Base-by-base conservation (phyloP, 2,329 filamentous ascomycete genomes). In the Dactylellina parvicollis region DNA sequence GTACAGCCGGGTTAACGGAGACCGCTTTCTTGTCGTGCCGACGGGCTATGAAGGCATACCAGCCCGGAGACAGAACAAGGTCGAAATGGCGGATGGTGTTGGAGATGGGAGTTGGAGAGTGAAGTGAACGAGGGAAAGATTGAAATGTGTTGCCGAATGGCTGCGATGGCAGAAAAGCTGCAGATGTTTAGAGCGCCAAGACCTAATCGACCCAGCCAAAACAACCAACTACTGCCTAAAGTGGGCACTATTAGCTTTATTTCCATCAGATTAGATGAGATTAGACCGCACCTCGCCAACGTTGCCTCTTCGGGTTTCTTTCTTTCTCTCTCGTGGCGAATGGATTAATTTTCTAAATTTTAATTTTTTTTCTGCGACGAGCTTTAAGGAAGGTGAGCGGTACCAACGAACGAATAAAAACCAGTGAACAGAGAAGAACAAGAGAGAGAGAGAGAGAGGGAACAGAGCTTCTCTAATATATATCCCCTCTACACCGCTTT, bases 1-100 rank as follows among this genome's bases (percentile, higher is more conserved):
- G 66, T 72, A 18, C 66, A 64, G 66, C 66, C 66, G 57, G 57
- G 16, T 46, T 64, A 72, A 59, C 66, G 50, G 66, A 40, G 66
- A 72, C 66, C 66, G 64, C 66, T 64, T 46, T 30, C 12, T 64
- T 32, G 34, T 47, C 8, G 56, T 49, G 20, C 36, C 42, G 30
- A 49, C 24, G 36, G n/a, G 38, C 18, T 24, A 16, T 55, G n/a
- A n/a, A 22, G 44, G 24, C 14, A 8, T 22, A 9, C 34, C 36
- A 42, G n/a, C 34, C 42, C n/a, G 10, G 40, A 10, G n/a, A 14
- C 4, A 36, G 0, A 22, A 42, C 16, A 38, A 38, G 18, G 36
- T 14, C 22, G 24, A 26, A 14, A 34, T 10, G 28, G 28, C 9
- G 30, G 61, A 34, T 28, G 38, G 16, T 36, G 46, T 10, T 40